These are phyloP conservation scores for Nemophila menziesii DNA, from an alignment of 257 asterid species.

Conservation along the genomic window DNA sequence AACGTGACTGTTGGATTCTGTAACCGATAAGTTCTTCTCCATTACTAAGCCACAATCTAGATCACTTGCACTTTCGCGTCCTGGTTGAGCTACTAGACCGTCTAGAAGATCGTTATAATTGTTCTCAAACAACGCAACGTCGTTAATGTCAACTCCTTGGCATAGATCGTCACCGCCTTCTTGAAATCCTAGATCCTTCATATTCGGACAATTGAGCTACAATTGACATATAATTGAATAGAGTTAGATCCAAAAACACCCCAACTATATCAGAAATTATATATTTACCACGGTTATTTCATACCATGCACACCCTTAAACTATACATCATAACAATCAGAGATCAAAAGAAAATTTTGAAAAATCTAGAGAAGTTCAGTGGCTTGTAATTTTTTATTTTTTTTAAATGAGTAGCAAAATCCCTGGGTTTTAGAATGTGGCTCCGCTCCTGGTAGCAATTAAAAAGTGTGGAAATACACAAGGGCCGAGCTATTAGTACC, in stretches of 20 bases:
- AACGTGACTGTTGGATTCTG: conserved; percentile 38
- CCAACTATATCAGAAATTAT: not conserved
- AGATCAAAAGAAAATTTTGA: too few relatives aligned
- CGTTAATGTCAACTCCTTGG: conserved; percentile 35
- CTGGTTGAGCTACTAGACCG: conserved; percentile 24
- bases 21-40: conserved; percentile 35
- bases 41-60: conserved; percentile 17
- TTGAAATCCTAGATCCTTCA: conserved; percentile 33
- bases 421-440: too few relatives aligned
- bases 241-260: not conserved
- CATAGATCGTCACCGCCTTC: conserved; percentile 29
- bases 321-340: too few relatives aligned
- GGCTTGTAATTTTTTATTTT: too few relatives aligned
- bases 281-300: too few relatives aligned
- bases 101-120: conserved; percentile 27
- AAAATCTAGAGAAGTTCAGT: too few relatives aligned
- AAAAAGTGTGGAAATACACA: too few relatives aligned
- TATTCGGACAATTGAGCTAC: conserved; percentile 28
- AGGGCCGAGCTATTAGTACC: too few relatives aligned
- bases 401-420: too few relatives aligned
- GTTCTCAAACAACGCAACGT: conserved; percentile 30
- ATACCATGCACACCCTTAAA: too few relatives aligned
- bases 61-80: conserved; percentile 31
- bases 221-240: conserved; percentile 4
- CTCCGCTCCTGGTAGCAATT: too few relatives aligned